Conservation (phyloP, 169 alveolate genomes). For the Eimeria acervulina region DNA sequence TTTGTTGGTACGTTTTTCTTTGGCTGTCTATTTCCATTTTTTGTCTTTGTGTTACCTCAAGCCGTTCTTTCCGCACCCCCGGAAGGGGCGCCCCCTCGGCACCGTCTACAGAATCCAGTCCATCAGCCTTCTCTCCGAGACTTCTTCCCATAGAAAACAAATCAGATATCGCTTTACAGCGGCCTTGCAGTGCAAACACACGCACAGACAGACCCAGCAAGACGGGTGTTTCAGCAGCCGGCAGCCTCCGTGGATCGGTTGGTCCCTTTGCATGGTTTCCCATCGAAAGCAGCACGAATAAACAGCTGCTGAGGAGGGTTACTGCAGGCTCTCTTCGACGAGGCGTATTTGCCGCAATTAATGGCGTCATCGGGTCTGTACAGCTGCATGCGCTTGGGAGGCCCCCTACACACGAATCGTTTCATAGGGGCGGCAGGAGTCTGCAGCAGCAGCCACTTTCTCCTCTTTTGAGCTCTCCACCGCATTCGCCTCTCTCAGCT, state of each 20-base stretch:
- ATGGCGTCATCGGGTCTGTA: background rate
- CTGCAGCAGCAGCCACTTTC: background rate
- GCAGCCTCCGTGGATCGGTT: background rate
- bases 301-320: background rate
- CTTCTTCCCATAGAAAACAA: background rate
- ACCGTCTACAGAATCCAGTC: background rate
- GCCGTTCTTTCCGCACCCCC: constrained; percentile 28
- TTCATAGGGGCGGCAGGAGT: background rate
- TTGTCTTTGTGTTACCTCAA: constrained; percentile 15
- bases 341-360: background rate
- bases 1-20: background rate
- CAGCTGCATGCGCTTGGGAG: background rate
- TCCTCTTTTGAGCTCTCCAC: background rate
- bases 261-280: background rate
- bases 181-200: background rate
- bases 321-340: background rate
- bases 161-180: background rate
- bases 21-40: constrained; percentile 32
- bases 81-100: background rate
- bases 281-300: background rate
- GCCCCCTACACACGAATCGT: background rate
- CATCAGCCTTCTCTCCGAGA: background rate
- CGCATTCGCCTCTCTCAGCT: background rate
- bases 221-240: background rate
- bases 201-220: background rate